phyloP scores from a whole-genome alignment of 805 yeast species.

The Teunomyces funiuensis region DNA sequence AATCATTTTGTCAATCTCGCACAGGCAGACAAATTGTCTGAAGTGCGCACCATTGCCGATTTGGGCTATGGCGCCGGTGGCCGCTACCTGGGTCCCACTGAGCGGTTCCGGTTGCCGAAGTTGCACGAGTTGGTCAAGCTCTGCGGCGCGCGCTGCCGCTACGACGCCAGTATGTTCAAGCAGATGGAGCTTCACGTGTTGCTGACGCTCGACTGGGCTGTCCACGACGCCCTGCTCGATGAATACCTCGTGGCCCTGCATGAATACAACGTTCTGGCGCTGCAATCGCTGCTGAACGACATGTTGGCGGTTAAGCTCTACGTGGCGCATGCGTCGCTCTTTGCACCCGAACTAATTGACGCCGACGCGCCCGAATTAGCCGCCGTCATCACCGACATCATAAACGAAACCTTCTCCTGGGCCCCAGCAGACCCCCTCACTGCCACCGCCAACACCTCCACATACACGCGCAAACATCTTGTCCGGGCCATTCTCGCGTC shows the following conservation, averaged over 20 bases:
- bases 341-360: slow-evolving; percentile 46
- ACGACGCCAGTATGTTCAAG: slow-evolving; percentile 44
- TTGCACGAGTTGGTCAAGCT: slow-evolving; percentile 67
- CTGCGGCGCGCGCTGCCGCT: slow-evolving; percentile 63
- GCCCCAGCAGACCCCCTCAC: neutral
- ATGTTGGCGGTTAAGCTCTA: slow-evolving; percentile 50
- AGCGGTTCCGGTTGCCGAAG: slow-evolving; percentile 73
- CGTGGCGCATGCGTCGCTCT: slow-evolving; percentile 48
- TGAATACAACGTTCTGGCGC: slow-evolving; percentile 24
- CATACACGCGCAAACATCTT: slow-evolving; percentile 18
- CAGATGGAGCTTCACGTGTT: slow-evolving; percentile 80
- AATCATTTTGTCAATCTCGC: slow-evolving; percentile 57
- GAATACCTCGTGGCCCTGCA: slow-evolving; percentile 33
- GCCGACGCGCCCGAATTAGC: slow-evolving; percentile 26
- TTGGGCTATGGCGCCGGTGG: slow-evolving; percentile 54
- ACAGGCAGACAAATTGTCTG: slow-evolving; percentile 21
- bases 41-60: slow-evolving; percentile 34
- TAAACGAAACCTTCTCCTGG: slow-evolving; percentile 15
- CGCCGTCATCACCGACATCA: slow-evolving; percentile 29
- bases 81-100: slow-evolving; percentile 65
- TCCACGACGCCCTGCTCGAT: slow-evolving; percentile 58
- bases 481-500: slow-evolving; percentile 26
- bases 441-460: neutral
- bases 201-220: slow-evolving; percentile 69
- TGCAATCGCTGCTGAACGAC: slow-evolving; percentile 19